These are phyloP conservation scores for Suillus discolor DNA, from an alignment of 768 basidiomycete species.

Conservation along the genomic window DNA sequence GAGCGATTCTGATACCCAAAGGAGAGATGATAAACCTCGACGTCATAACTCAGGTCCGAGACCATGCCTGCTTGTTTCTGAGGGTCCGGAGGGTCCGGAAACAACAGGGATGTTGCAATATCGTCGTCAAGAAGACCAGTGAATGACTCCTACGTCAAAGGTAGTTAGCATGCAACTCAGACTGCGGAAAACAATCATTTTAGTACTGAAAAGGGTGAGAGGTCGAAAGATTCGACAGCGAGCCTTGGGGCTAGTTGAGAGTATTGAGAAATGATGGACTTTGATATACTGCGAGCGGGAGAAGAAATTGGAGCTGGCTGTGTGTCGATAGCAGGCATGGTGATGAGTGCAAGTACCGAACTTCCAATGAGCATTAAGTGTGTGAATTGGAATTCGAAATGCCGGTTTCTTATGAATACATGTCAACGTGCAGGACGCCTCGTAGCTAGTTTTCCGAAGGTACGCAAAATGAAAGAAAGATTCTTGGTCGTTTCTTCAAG, in stretches of 20 bases:
- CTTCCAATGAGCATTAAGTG: neutral
- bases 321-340: neutral
- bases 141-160: conserved; percentile 33
- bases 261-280: neutral
- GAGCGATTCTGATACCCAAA: neutral
- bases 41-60: conserved; percentile 42
- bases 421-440: neutral
- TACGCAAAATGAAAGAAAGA: neutral
- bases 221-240: conserved; percentile 21
- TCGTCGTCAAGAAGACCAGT: conserved; percentile 31
- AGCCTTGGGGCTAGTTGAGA: conserved; percentile 3
- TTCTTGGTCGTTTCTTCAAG: neutral
- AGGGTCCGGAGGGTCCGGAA: conserved; percentile 10
- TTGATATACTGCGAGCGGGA: neutral
- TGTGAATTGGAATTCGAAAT: neutral
- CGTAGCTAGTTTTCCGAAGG: neutral
- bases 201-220: conserved; percentile 29
- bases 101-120: conserved; percentile 12
- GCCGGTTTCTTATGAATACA: neutral
- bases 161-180: neutral
- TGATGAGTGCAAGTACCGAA: neutral
- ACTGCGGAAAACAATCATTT: neutral
- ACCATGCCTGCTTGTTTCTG: neutral
- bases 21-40: conserved; percentile 35
- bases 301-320: neutral